A percentile compares a stretch with the other conserved stretches of the same genome.
phyloP scores from a whole-genome alignment of 2,329 filamentous ascomycete species.

The Epichloe typhina region DNA sequence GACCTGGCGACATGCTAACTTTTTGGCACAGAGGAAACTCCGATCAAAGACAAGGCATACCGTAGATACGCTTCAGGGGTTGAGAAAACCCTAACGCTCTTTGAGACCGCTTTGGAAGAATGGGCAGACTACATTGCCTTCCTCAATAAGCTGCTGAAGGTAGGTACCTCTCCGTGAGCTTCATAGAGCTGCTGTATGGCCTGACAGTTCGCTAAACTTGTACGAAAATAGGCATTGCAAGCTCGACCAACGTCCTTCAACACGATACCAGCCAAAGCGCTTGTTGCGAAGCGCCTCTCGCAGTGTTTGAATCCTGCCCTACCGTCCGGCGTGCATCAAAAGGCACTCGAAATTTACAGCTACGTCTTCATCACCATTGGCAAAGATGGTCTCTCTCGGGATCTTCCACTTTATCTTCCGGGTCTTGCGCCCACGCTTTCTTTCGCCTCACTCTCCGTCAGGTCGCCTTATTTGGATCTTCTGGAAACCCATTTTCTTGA shows the following conservation, averaged over 20 bases:
- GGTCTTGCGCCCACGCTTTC: slow-evolving; percentile 81
- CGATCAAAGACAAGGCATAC: slow-evolving; percentile 53
- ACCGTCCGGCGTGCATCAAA: slow-evolving; percentile 94
- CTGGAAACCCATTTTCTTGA: slow-evolving; percentile 69
- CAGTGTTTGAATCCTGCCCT: slow-evolving; percentile 91
- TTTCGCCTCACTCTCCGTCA: slow-evolving; percentile 86
- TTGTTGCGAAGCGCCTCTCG: slow-evolving; percentile 79
- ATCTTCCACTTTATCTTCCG: slow-evolving; percentile 79
- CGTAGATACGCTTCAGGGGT: slow-evolving; percentile 83
- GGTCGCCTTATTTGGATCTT: slow-evolving; percentile 71
- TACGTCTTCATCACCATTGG: slow-evolving; percentile 82
- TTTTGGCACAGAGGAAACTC: slow-evolving; percentile 33
- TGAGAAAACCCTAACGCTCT: slow-evolving; percentile 75
- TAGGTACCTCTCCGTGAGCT: slow-evolving; percentile 43
- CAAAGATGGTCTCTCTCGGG: slow-evolving; percentile 62
- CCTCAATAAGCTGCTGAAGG: slow-evolving; percentile 79
- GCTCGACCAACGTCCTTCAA: slow-evolving; percentile 60
- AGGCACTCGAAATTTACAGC: slow-evolving; percentile 84
- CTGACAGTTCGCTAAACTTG: background rate
- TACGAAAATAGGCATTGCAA: slow-evolving; percentile 59
- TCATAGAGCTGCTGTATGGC: background rate
- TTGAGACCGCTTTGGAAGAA: slow-evolving; percentile 89
- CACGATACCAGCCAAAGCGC: slow-evolving; percentile 66
- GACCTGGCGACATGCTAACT: slow-evolving; percentile 1
- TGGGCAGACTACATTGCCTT: slow-evolving; percentile 99